Evolutionary conservation across 805 yeast genomes (phyloP).

Genomic region (Torulaspora microellipsoides): DNA sequence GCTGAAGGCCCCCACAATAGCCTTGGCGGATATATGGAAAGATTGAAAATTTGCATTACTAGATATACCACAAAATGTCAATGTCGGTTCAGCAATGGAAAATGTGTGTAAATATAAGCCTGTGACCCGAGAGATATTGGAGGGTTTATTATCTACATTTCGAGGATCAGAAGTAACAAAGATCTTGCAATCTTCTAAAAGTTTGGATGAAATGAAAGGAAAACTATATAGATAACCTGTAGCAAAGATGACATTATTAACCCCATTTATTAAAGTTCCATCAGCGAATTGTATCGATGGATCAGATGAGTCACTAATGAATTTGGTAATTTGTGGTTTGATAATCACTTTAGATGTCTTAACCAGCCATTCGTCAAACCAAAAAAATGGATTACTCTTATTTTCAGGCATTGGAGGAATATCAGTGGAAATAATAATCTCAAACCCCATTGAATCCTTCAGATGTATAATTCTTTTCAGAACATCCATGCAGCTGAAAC

Average conservation of each 20-base stretch:
- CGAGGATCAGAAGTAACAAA: constrained; percentile 17
- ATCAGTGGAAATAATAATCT: constrained; percentile 60
- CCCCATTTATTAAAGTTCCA: constrained; percentile 26
- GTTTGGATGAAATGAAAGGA: constrained; percentile 16
- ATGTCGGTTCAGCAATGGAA: constrained; percentile 43
- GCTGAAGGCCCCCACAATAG: constrained; percentile 17
- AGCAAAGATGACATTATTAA: constrained; percentile 42
- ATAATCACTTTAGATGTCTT: constrained; percentile 29
- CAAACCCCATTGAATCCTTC: constrained; percentile 17
- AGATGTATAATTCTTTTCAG: constrained; percentile 38
- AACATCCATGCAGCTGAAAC: constrained; percentile 39
- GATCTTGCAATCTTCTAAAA: constrained; percentile 15
- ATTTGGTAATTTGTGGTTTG: constrained; percentile 33
- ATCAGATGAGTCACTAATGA: constrained; percentile 22
- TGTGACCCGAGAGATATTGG: constrained; percentile 32
- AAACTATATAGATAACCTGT: constrained; percentile 42
- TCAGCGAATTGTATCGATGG: constrained; percentile 30
- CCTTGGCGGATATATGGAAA: constrained; percentile 18
- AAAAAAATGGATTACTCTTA: constrained; percentile 40
- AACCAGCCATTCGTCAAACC: constrained; percentile 37
- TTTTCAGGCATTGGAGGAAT: constrained; percentile 43
- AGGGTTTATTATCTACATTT: constrained; percentile 11
- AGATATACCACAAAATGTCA: constrained; percentile 41
- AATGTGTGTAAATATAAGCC: constrained; percentile 46
- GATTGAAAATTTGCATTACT: constrained; percentile 24